Evolutionary conservation across 768 basidiomycete genomes (phyloP).

Genomic region (Mycena polygramma): DNA sequence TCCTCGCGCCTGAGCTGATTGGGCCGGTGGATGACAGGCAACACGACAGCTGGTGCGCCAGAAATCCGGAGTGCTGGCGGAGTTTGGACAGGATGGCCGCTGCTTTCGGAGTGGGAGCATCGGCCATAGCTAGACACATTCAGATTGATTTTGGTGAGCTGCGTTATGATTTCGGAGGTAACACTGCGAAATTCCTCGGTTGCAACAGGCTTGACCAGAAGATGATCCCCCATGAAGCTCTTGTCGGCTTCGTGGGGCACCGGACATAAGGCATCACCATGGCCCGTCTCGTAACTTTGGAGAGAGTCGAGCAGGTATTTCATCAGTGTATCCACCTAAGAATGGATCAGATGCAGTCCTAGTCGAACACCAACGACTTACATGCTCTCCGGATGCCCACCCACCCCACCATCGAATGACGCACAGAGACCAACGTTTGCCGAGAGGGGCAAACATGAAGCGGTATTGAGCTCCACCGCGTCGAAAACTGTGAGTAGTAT

Average conservation of each 20-base stretch:
- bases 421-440: constrained; percentile 50
- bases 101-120: not conserved
- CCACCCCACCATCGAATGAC: constrained; percentile 58
- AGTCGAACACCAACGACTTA: constrained; percentile 31
- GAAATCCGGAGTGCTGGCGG: not conserved
- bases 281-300: constrained; percentile 46
- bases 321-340: constrained; percentile 50
- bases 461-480: constrained; percentile 55
- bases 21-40: not conserved
- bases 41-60: not conserved
- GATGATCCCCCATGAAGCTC: constrained; percentile 42
- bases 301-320: constrained; percentile 52
- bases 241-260: constrained; percentile 33
- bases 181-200: constrained; percentile 36
- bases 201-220: constrained; percentile 27
- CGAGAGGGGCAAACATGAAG: constrained; percentile 53
- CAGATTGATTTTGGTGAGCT: not conserved
- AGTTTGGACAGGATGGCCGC: not conserved
- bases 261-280: constrained; percentile 47
- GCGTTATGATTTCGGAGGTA: not conserved
- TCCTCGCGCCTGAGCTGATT: not conserved
- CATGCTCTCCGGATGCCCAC: constrained; percentile 48
- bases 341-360: not conserved
- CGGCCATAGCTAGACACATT: not conserved
- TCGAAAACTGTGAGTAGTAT: constrained; percentile 51